Evolutionary conservation across 768 basidiomycete species (phyloP).

Genomic region (Pholiota conissans): DNA sequence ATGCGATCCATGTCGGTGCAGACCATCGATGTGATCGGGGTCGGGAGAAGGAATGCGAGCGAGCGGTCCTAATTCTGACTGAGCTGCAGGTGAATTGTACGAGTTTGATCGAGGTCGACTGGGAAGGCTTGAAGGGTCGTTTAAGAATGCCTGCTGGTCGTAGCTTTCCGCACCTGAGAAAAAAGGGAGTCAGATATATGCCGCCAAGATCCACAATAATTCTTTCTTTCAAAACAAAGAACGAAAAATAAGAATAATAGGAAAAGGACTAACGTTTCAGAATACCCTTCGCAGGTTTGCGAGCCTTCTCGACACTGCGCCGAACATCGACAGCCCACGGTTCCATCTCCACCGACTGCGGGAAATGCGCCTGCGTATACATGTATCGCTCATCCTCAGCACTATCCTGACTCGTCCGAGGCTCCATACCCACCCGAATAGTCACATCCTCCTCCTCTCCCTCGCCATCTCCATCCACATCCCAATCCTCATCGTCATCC

Average conservation of each 20-base stretch:
- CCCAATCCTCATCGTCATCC: constrained; percentile 83
- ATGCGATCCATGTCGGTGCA: constrained; percentile 67
- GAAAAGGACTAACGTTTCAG: constrained; percentile 70
- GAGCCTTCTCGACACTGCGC: constrained; percentile 66
- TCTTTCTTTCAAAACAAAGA: too few relatives aligned
- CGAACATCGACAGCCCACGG: constrained; percentile 80
- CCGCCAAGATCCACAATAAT: too few relatives aligned
- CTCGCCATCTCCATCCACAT: constrained; percentile 55
- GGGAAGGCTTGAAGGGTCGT: constrained; percentile 43
- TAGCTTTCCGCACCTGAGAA: constrained; percentile 65
- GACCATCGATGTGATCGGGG: constrained; percentile 85
- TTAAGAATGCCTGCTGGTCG: constrained; percentile 57
- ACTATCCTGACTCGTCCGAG: constrained; percentile 42
- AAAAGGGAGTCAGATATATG: too few relatives aligned
- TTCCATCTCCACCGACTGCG: constrained; percentile 34
- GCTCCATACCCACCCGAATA: constrained; percentile 61
- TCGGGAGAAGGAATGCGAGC: constrained; percentile 83
- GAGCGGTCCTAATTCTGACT: constrained; percentile 68
- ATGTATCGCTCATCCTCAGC: constrained; percentile 10
- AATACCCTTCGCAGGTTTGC: constrained; percentile 78
- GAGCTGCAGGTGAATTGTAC: constrained; percentile 58
- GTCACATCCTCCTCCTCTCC: constrained; percentile 74
- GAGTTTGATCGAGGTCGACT: constrained; percentile 80
- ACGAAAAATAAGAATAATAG: constrained; percentile 2
- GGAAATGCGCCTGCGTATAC: background rate